Evolutionary conservation across 441 rosid species (phyloP).

Genomic region (Jatropha podagrica): DNA sequence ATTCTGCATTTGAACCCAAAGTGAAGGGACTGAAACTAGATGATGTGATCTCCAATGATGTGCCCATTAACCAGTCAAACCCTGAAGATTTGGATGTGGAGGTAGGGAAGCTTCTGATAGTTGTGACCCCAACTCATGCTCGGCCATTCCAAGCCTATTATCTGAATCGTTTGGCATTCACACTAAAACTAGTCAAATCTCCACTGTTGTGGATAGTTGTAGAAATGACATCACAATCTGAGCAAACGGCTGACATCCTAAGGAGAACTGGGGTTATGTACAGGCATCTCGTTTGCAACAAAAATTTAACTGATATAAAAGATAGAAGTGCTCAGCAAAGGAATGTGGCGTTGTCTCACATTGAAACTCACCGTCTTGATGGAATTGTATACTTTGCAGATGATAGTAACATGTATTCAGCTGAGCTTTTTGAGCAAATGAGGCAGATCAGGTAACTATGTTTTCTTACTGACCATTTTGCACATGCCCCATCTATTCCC

Average conservation of each 20-base stretch:
- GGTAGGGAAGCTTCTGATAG: slow-evolving; percentile 47
- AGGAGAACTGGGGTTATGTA: slow-evolving; percentile 56
- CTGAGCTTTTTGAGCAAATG: slow-evolving; percentile 58
- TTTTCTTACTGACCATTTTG: background rate
- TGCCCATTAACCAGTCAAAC: slow-evolving; percentile 22
- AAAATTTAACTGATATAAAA: slow-evolving; percentile 48
- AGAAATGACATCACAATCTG: slow-evolving; percentile 57
- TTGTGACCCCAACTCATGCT: slow-evolving; percentile 53
- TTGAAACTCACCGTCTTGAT: slow-evolving; percentile 57
- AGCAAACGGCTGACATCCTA: slow-evolving; percentile 52
- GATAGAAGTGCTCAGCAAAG: slow-evolving; percentile 52
- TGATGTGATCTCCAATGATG: slow-evolving; percentile 10
- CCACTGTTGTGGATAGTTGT: slow-evolving; percentile 74
- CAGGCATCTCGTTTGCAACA: slow-evolving; percentile 59
- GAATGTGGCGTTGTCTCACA: slow-evolving; percentile 60
- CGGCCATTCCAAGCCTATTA: slow-evolving; percentile 43
- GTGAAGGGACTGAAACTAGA: slow-evolving; percentile 26
- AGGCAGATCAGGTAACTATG: slow-evolving; percentile 51
- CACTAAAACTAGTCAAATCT: slow-evolving; percentile 46
- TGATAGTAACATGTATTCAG: slow-evolving; percentile 38
- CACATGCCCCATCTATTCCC: background rate
- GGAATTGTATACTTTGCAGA: slow-evolving; percentile 64
- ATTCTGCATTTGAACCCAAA: slow-evolving; percentile 26
- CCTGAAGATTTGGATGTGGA: slow-evolving; percentile 26
- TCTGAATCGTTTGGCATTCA: slow-evolving; percentile 48